phyloP scores from a whole-genome alignment of 202 grass and related monocot species.

The Bolboschoenoplectus hybrid region DNA sequence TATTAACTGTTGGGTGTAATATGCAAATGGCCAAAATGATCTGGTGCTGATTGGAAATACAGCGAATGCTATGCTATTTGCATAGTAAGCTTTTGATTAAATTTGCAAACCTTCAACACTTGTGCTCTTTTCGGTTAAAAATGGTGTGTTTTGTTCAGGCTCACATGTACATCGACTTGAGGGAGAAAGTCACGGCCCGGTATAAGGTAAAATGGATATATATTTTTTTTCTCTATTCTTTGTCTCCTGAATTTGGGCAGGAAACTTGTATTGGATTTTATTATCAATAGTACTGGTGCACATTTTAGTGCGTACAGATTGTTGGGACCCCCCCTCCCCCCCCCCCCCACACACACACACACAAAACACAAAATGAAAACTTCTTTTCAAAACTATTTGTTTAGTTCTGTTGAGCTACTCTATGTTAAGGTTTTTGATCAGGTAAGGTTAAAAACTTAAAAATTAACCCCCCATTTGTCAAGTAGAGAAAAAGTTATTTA shows the following conservation, averaged over 20 bases:
- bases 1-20: not conserved
- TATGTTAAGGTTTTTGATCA: not conserved
- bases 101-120: not conserved
- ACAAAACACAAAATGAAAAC: not conserved
- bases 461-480: not conserved
- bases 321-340: not conserved
- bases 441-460: not conserved
- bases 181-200: conserved; percentile 94
- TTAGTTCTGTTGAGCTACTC: not conserved
- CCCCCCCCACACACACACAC: not conserved
- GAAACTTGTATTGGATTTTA: not conserved
- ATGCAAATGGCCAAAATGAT: not conserved
- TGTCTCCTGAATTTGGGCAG: not conserved
- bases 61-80: not conserved
- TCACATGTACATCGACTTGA: conserved; percentile 74
- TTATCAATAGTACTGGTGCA: not conserved
- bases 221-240: not conserved
- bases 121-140: conserved; percentile 18
- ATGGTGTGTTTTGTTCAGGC: conserved; percentile 55
- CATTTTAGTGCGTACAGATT: not conserved
- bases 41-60: conserved; percentile 28
- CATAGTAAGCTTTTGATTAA: conserved; percentile 11
- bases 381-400: not conserved
- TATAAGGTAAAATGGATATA: conserved; percentile 70
- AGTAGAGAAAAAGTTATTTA: too few species aligned